A percentile compares a stretch with the other conserved stretches of the same genome.
Conservation (phyloP, 78 protist genomes). For the Dictyostelium intermedium region DNA sequence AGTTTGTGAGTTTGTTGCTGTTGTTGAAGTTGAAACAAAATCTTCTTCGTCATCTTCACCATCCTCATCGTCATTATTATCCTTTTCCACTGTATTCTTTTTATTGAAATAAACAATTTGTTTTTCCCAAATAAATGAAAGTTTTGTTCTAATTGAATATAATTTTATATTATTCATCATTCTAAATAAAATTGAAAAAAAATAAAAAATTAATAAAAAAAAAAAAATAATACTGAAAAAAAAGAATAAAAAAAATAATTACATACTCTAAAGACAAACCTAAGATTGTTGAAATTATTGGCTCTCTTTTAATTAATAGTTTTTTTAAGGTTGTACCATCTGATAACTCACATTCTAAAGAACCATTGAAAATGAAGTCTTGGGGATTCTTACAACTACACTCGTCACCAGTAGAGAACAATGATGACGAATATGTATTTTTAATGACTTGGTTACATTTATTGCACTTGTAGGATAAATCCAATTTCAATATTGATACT, state of each 20-base stretch:
- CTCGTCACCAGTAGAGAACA: not conserved
- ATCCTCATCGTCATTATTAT: not conserved
- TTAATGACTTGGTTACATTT: not conserved
- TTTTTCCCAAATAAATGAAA: not conserved
- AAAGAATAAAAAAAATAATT: not conserved
- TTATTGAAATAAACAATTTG: not conserved
- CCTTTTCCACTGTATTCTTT: not conserved
- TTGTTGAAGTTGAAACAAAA: not conserved
- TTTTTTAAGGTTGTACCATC: constrained; percentile 33
- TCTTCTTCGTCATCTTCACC: not conserved
- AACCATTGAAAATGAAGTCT: constrained; percentile 17
- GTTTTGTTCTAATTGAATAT: not conserved
- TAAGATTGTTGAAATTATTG: not conserved
- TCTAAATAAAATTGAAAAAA: not conserved
- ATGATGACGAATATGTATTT: not conserved
- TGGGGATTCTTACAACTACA: constrained; percentile 23
- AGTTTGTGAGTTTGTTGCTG: not conserved
- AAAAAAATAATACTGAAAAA: too few relatives aligned
- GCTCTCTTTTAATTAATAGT: constrained; percentile 7
- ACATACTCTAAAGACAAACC: not conserved
- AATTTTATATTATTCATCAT: not conserved
- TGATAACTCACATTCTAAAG: constrained; percentile 37
- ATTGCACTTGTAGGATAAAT: constrained; percentile 14
- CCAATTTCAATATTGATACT: not conserved
- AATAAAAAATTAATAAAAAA: not conserved